Conservation (phyloP, 352 stramenopile species). For the Pythium aristosporum region DNA sequence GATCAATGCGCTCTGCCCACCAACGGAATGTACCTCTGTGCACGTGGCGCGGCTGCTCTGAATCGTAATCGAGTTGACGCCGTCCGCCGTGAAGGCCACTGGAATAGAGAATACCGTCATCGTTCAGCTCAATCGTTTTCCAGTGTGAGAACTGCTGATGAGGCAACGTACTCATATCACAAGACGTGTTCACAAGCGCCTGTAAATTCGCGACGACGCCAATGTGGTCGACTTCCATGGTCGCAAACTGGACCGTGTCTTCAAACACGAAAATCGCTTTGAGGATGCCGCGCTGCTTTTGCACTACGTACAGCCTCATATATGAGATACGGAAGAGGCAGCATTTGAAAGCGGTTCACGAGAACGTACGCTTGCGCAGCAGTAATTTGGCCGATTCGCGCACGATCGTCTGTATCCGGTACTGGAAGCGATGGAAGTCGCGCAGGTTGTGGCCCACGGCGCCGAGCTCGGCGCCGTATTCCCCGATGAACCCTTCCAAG, state of each 20-base stretch:
- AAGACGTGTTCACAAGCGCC: slow-evolving; percentile 79
- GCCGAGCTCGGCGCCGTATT: slow-evolving; percentile 75
- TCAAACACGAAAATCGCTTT: slow-evolving; percentile 90
- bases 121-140: neutral
- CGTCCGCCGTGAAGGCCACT: slow-evolving; percentile 85
- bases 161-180: slow-evolving; percentile 75
- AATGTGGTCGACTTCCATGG: slow-evolving; percentile 88
- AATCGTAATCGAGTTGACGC: slow-evolving; percentile 85
- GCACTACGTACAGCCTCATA: slow-evolving; percentile 42
- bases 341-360: neutral
- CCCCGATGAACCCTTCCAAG: slow-evolving; percentile 75
- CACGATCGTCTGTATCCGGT: slow-evolving; percentile 79
- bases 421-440: slow-evolving; percentile 90
- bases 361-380: slow-evolving; percentile 72
- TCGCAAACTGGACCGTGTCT: slow-evolving; percentile 75
- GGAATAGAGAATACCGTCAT: neutral
- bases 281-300: slow-evolving; percentile 86
- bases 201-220: slow-evolving; percentile 90
- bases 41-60: slow-evolving; percentile 82
- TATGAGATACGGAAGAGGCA: no score
- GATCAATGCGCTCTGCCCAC: slow-evolving; percentile 77
- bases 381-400: slow-evolving; percentile 84
- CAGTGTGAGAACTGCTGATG: neutral
- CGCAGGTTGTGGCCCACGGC: slow-evolving; percentile 88
- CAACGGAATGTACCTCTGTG: slow-evolving; percentile 86